Conservation (phyloP, 495 filamentous ascomycete genomes). For the Neurospora tetraspora region DNA sequence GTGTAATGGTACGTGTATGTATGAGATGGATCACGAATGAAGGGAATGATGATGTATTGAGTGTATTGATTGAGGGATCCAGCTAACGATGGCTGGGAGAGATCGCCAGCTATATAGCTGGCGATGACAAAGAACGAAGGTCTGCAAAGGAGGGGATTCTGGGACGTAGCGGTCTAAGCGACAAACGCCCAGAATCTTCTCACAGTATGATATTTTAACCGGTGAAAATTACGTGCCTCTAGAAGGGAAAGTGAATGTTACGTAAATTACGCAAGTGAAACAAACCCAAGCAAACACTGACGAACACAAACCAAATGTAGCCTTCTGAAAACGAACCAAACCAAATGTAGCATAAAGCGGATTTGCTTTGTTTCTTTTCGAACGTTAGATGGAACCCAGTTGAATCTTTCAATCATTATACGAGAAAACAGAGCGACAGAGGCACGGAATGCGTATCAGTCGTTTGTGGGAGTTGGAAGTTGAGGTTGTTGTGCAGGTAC, state of each 20-base stretch:
- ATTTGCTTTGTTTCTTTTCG: background rate
- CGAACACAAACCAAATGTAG: too few species aligned
- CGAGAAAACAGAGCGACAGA: background rate
- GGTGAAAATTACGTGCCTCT: background rate
- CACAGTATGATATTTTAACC: too few species aligned
- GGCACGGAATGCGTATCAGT: background rate
- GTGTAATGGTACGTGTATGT: background rate
- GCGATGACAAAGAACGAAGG: too few species aligned
- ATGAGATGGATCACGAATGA: too few species aligned
- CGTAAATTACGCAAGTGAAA: background rate
- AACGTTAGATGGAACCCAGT: background rate
- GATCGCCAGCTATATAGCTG: too few species aligned
- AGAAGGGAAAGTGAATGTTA: background rate
- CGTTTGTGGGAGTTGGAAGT: background rate
- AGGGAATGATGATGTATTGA: too few species aligned
- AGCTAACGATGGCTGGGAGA: too few species aligned
- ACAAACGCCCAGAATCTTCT: too few species aligned
- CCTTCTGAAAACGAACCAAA: background rate
- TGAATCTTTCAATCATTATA: background rate
- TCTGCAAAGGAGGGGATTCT: too few species aligned
- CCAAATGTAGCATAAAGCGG: fast-evolving
- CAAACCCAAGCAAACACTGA: too few species aligned
- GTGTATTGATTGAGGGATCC: too few species aligned
- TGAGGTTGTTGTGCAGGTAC: background rate
- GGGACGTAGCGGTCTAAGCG: too few species aligned